Conservation (phyloP, 768 basidiomycete genomes). For the Strobilomyces confusus region DNA sequence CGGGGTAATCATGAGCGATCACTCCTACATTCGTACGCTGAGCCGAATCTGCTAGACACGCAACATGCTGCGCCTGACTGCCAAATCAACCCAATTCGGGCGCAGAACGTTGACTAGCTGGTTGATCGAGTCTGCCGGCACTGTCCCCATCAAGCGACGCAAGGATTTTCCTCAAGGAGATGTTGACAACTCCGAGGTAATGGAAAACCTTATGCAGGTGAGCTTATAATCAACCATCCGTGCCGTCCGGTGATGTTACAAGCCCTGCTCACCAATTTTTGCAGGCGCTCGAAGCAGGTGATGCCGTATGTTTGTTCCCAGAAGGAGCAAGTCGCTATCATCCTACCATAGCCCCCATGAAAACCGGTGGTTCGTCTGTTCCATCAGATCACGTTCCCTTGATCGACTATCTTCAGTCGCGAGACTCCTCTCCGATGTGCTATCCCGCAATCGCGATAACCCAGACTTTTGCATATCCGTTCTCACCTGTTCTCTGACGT, state of each 20-base stretch:
- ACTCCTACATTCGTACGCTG: conserved; percentile 3
- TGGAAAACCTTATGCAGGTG: conserved; percentile 69
- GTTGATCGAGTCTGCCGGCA: conserved; percentile 87
- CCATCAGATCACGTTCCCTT: background rate
- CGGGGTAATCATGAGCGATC: conserved; percentile 39
- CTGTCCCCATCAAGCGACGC: conserved; percentile 74
- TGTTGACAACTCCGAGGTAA: conserved; percentile 63
- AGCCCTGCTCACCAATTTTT: conserved; percentile 9
- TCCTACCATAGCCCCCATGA: conserved; percentile 81
- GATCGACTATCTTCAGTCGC: conserved; percentile 49
- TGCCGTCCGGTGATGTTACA: background rate
- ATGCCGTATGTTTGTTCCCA: conserved; percentile 80
- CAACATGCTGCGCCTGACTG: conserved; percentile 78
- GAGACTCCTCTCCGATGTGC: conserved; percentile 72
- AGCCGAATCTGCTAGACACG: conserved; percentile 47
- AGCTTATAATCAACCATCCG: background rate
- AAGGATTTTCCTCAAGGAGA: conserved; percentile 59
- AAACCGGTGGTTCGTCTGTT: conserved; percentile 68
- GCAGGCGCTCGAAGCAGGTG: conserved; percentile 71
- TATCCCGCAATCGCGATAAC: conserved; percentile 64
- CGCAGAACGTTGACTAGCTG: conserved; percentile 81
- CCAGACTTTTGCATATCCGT: conserved; percentile 70
- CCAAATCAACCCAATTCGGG: conserved; percentile 85
- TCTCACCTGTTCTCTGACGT: conserved; percentile 76
- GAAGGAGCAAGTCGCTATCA: conserved; percentile 86